A percentile compares a stretch with the other conserved stretches of the same genome.
Evolutionary conservation across 805 yeast genomes (phyloP).

Genomic region (Wickerhamomyces alni): DNA sequence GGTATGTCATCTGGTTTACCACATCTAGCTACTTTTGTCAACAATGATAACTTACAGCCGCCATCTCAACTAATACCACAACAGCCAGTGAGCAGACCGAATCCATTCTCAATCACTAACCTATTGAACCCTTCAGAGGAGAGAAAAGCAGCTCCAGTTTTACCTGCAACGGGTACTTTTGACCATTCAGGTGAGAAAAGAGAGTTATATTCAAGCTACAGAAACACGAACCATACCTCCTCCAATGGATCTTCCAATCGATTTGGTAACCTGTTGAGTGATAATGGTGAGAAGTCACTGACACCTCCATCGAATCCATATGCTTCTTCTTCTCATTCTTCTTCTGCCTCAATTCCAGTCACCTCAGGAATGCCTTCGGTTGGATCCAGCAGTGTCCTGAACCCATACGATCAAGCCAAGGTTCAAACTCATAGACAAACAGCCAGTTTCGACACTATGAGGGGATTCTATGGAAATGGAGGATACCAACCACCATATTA

Average conservation of each 20-base stretch:
- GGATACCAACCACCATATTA: conserved; percentile 13
- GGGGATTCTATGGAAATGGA: conserved; percentile 5
- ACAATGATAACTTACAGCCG: background rate
- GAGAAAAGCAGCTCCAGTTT: conserved; percentile 4
- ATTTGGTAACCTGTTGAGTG: conserved; percentile 1
- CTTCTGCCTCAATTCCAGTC: too few species aligned
- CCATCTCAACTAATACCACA: too few species aligned
- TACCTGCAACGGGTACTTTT: conserved; percentile 11
- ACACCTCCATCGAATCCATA: conserved; percentile 12
- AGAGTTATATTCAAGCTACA: conserved; percentile 6
- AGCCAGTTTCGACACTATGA: conserved; percentile 3
- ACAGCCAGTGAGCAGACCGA: too few species aligned
- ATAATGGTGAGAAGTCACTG: too few species aligned
- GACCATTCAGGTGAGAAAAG: background rate
- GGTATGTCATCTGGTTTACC: background rate
- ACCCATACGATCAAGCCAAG: background rate
- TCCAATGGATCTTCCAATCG: background rate
- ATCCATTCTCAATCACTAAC: too few species aligned
- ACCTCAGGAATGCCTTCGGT: too few species aligned
- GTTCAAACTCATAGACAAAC: background rate
- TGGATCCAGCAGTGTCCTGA: too few species aligned
- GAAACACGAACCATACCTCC: background rate
- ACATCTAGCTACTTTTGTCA: background rate
- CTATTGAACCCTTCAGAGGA: conserved; percentile 34
- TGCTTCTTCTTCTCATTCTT: conserved; percentile 2